A percentile compares a stretch with the other conserved stretches of the same genome.
These are phyloP conservation scores for Calocera viscosa DNA, from an alignment of 768 basidiomycete genomes.

Conservation along the genomic window DNA sequence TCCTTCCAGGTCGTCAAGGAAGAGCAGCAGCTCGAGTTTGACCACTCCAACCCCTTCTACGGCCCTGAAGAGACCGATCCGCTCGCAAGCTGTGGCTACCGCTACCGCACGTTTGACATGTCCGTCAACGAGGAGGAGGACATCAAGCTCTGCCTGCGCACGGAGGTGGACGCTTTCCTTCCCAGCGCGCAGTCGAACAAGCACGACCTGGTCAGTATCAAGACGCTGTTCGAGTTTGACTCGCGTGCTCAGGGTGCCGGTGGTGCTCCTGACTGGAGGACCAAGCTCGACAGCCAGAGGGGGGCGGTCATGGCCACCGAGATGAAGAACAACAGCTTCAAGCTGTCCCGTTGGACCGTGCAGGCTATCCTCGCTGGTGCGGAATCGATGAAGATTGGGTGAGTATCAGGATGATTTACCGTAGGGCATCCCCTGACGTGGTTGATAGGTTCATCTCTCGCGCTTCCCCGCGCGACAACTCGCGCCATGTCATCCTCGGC, in stretches of 20 bases:
- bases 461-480: constrained; percentile 83
- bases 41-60: constrained; percentile 92
- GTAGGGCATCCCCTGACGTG: neutral
- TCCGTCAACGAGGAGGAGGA: constrained; percentile 85
- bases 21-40: constrained; percentile 52
- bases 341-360: constrained; percentile 94
- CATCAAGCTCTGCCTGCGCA: constrained; percentile 79
- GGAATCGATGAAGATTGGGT: constrained; percentile 96
- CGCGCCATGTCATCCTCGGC: constrained; percentile 89
- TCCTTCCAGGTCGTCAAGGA: constrained; percentile 89
- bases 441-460: constrained; percentile 52
- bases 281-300: constrained; percentile 90
- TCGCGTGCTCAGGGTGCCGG: constrained; percentile 78
- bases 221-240: constrained; percentile 95
- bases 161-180: constrained; percentile 89
- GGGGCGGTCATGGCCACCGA: constrained; percentile 97
- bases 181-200: constrained; percentile 39
- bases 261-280: constrained; percentile 96
- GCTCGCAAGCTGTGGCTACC: constrained; percentile 88
- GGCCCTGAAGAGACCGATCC: constrained; percentile 87
- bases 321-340: constrained; percentile 99
- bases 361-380: constrained; percentile 92
- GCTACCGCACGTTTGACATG: constrained; percentile 91
- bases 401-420: constrained; percentile 23
- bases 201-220: constrained; percentile 71